Conservation (phyloP, 1,284 basidiomycete genomes). For the Xerocomus amazonicus region DNA sequence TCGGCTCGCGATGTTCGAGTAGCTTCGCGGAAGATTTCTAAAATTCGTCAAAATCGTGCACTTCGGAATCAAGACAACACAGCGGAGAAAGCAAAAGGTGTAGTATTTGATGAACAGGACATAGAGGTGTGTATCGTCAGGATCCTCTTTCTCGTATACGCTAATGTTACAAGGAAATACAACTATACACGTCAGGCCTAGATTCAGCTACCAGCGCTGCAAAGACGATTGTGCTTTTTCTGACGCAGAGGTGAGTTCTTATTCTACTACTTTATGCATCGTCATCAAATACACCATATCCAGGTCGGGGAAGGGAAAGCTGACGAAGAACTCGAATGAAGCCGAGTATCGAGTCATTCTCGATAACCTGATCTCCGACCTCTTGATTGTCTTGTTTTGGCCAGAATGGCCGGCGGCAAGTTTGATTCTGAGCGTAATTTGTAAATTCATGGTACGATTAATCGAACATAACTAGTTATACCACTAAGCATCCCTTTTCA, state of each 20-base stretch:
- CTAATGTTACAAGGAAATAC: slow-evolving; percentile 51
- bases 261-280: not conserved
- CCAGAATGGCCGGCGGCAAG: slow-evolving; percentile 97
- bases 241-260: slow-evolving; percentile 66
- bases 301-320: slow-evolving; percentile 78
- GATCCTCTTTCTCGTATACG: not conserved
- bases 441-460: slow-evolving; percentile 76
- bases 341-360: slow-evolving; percentile 89
- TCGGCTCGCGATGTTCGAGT: slow-evolving; percentile 78
- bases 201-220: slow-evolving; percentile 83
- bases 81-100: slow-evolving; percentile 42
- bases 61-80: slow-evolving; percentile 58
- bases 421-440: slow-evolving; percentile 73
- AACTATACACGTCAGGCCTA: slow-evolving; percentile 60
- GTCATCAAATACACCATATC: not conserved
- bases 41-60: slow-evolving; percentile 58
- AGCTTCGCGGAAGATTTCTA: slow-evolving; percentile 57
- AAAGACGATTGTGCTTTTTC: slow-evolving; percentile 78
- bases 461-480: not conserved
- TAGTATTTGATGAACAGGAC: slow-evolving; percentile 65
- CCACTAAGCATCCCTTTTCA: not conserved
- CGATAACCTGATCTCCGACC: slow-evolving; percentile 84
- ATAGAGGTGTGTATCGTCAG: slow-evolving; percentile 43
- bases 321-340: slow-evolving; percentile 84
- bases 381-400: slow-evolving; percentile 86